Conservation (phyloP, 805 yeast species). For the Ogataea sp. region DNA sequence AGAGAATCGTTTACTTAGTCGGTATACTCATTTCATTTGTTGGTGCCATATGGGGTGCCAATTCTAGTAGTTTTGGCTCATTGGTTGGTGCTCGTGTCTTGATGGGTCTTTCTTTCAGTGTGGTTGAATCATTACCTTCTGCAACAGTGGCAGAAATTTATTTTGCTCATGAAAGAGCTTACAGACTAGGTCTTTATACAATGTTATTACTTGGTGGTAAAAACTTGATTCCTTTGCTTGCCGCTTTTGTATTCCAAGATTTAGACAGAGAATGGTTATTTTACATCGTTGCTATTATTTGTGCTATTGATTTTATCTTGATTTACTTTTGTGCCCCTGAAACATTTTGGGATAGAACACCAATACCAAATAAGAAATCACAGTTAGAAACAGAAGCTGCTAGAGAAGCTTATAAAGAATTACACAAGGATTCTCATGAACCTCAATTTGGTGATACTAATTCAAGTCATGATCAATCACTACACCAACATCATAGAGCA, state of each 20-base stretch:
- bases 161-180: slow-evolving; percentile 34
- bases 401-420: slow-evolving; percentile 25
- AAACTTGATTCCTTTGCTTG: slow-evolving; percentile 47
- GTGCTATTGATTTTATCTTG: slow-evolving; percentile 35
- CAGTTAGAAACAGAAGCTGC: slow-evolving; percentile 41
- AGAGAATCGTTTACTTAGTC: slow-evolving; percentile 43
- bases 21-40: slow-evolving; percentile 41
- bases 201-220: slow-evolving; percentile 47
- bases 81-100: slow-evolving; percentile 51
- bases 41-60: slow-evolving; percentile 49
- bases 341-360: slow-evolving; percentile 54
- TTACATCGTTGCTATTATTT: slow-evolving; percentile 48
- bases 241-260: slow-evolving; percentile 42
- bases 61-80: slow-evolving; percentile 37
- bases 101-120: slow-evolving; percentile 53
- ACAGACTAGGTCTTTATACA: slow-evolving; percentile 33
- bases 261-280: slow-evolving; percentile 53
- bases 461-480: background rate
- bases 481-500: slow-evolving; percentile 1
- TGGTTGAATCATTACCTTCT: slow-evolving; percentile 52
- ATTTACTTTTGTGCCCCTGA: slow-evolving; percentile 54
- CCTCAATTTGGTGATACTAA: background rate
- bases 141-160: slow-evolving; percentile 54
- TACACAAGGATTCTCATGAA: slow-evolving; percentile 1
- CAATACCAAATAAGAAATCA: slow-evolving; percentile 40